Percentiles rank a stretch among this genome's conserved stretches.
Evolutionary conservation across 2,329 filamentous ascomycete genomes (phyloP).

Genomic region (Beauveria scarabaeidicola): DNA sequence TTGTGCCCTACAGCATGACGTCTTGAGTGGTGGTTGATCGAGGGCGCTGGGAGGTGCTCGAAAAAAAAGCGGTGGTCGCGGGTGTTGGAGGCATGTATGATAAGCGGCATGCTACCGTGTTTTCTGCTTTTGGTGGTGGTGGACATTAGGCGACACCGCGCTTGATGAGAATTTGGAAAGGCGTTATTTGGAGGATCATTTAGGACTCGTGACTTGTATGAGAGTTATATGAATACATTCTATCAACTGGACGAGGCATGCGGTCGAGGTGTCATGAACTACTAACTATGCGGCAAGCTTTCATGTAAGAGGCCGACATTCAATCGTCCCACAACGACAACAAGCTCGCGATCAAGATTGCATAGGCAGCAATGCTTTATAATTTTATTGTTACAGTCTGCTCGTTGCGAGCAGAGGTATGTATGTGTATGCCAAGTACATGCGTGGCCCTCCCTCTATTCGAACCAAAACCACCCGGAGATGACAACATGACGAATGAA

Average conservation of each 20-base stretch:
- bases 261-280: neutral
- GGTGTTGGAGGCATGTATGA: neutral
- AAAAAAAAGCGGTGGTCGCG: neutral
- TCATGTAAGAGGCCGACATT: too few species aligned
- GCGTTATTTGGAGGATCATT: constrained; percentile 6
- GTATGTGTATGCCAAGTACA: neutral
- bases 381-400: constrained; percentile 9
- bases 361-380: neutral
- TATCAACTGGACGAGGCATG: too few species aligned
- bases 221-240: neutral
- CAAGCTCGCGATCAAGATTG: neutral
- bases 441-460: neutral
- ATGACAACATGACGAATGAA: neutral
- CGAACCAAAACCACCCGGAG: neutral
- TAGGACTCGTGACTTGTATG: constrained; percentile 2
- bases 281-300: neutral
- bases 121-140: neutral
- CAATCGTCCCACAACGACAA: neutral
- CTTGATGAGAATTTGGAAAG: constrained; percentile 13
- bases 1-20: constrained; percentile 48
- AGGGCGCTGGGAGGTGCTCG: neutral
- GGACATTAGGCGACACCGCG: neutral
- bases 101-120: neutral
- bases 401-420: neutral
- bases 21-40: constrained; percentile 10